These are phyloP conservation scores for Pythium inflatum DNA, from an alignment of 352 stramenopile genomes.

Conservation along the genomic window DNA sequence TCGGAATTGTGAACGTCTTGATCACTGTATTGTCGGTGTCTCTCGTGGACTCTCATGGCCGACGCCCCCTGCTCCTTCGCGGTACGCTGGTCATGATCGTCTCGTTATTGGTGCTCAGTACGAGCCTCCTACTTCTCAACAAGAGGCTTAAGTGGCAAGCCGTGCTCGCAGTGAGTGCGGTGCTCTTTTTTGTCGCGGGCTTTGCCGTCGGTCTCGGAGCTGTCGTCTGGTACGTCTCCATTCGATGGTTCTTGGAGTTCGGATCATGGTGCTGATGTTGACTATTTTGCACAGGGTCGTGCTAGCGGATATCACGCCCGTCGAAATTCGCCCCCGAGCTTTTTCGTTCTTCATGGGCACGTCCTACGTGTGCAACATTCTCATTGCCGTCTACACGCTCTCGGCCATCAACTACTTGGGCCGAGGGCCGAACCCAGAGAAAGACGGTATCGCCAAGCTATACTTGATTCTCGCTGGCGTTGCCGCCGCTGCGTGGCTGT, in stretches of 20 bases:
- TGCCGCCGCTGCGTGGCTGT: conserved; percentile 42
- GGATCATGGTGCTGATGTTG: not conserved
- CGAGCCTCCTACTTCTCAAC: conserved; percentile 65
- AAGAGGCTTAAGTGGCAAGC: conserved; percentile 53
- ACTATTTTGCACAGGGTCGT: conserved; percentile 60
- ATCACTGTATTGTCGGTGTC: conserved; percentile 79
- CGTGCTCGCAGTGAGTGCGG: conserved; percentile 70
- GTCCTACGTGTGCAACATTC: conserved; percentile 88
- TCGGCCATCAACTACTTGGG: conserved; percentile 80
- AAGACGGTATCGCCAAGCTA: conserved; percentile 85
- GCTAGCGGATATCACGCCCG: conserved; percentile 86
- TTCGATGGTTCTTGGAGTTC: not conserved
- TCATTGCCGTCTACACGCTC: conserved; percentile 76
- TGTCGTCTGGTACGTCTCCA: conserved; percentile 67
- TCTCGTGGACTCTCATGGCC: conserved; percentile 77
- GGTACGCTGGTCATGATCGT: conserved; percentile 79
- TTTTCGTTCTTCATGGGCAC: conserved; percentile 86
- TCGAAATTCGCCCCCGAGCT: conserved; percentile 80
- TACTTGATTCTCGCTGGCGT: conserved; percentile 80
- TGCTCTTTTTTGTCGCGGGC: conserved; percentile 81
- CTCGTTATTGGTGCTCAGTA: conserved; percentile 67
- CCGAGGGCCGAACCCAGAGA: conserved; percentile 62
- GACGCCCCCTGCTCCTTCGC: conserved; percentile 70
- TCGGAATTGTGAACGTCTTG: conserved; percentile 74
- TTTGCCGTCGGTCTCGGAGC: conserved; percentile 85